Evolutionary conservation across 2,329 filamentous ascomycete genomes (phyloP), one percentile per base, ranked within the genome.

Genomic region (Pyrenochaeta sp.): DNA sequence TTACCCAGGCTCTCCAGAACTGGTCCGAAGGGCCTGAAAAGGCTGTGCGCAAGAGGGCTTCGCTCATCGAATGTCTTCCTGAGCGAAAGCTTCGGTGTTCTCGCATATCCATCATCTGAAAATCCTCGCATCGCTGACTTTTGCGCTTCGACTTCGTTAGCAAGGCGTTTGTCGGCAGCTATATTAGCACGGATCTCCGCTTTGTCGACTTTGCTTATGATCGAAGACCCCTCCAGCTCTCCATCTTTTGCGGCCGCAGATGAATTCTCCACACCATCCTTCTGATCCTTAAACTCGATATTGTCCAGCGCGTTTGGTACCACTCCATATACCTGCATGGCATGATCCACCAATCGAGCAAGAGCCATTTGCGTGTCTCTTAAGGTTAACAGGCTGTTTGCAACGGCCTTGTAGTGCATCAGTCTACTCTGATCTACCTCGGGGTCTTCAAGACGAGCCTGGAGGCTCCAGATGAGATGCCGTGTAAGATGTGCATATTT

Each of bases 341-440:
- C 61, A 30, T 65, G 62, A 27, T 69, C 68, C 9, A 76, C 52
- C 28, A 75, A 43, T 42, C 64, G 63, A 13, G 59, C 37, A 12
- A 76, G 50, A 32, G 71, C 71, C 51, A 71, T 59, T 45, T 75
- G 71, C 19, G 72, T 74, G 34, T 76, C 72, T 44, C 69, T 58
- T 10, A 76, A 47, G 5, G 69, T 66, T 3, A 72, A 58, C 5
- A 76, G 50, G 27, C 61, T 69, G 32, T 73, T 65, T 12, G 65
- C 56, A 5, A 73, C 54, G 27, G 68, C 64, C 43, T 67, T 64
- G 44, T 64, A 69, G 10, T 66, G 42, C 9, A 60, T 54, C 10
- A 64, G 52, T 10, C 60, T 57, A 19, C 43, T 51, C 10, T 52
- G 58, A 6, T 59, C 61, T 4, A 63, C 55, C 6, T 60, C 56